Base-by-base conservation (phyloP, 176 grass and related monocot genomes). In the Melocanna baccifera region DNA sequence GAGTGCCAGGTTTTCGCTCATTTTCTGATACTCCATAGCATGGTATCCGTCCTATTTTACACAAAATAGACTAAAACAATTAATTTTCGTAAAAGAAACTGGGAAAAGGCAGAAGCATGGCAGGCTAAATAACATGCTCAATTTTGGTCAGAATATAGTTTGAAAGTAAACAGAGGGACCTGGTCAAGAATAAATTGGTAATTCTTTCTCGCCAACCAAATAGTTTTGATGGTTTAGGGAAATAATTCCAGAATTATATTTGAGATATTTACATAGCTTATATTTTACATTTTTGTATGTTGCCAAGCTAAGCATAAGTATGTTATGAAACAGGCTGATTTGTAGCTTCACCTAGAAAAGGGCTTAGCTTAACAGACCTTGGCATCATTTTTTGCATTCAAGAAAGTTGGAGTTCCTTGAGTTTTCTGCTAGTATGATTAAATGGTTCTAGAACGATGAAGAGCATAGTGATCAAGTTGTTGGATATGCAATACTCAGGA, bases 41-140 rank as follows among this genome's bases (percentile, higher is more conserved):
- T 39, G 22, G 76, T 79, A 16, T 83, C 55, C 48, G 45, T 68
- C 67, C 78, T 96, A 74, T 81, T 92, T 91, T 75, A 40, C 80
- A 86, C 3, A 55, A 78, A 83, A 37, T 39, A 52, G 23, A 47
- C n/a, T 20, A 76, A 66, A 48, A 57, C 7, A 76, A 68, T 25
- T 58, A 77, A 9, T 5, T 57, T 51, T 37, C 18, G 22, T 39
- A 9, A 15, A 83, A 61, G 32, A 62, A 63, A 7, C 14, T 13
- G 42, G 66, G 3, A 73, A 78, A 72, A 69, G n/a, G 12, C 20
- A 69, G 37, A 53, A 84, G 25, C 19, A 69, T 72, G 22, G 6
- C 39, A 73, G 22, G 46, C 83, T 86, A 70, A 71, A 76, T 19
- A 43, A 40, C 26, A 62, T 18, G 34, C 7, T 7, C 10, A 67